Evolutionary conservation across 495 filamentous ascomycete genomes (phyloP), one percentile per base, ranked within the genome.

Genomic region (Penicillium tannophilum): DNA sequence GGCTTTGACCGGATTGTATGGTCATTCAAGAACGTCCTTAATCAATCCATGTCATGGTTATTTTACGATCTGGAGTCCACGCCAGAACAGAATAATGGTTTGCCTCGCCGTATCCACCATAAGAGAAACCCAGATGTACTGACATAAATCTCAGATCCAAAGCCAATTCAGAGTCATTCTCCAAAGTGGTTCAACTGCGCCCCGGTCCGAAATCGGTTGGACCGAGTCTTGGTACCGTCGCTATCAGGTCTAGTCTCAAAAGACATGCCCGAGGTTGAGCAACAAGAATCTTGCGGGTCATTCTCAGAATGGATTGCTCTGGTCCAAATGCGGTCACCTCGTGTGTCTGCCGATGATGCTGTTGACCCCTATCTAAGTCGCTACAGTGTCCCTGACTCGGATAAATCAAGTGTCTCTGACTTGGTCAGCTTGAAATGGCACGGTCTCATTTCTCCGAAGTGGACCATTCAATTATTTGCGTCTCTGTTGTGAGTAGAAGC

Each of bases 251-350:
- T 72, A 6, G 68, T 77, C 19, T 60, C 76, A 17, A 65, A 76
- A 14, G 53, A 76, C 12, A 62, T 75, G 33, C 63, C 74, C 0
- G 61, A 77, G 16, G 69, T 64, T 8, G 81, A 84, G 6, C 70
- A 90, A 8, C 80, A 86, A 59, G 81, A 87, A 16, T 83, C 82
- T 62, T 82, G 84, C 30, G 79, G 82, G 2, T 84, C 88, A 14
- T 64, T 90, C 11, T 86, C 90, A 28, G 94, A 98, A 72, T 98
- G 92, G 91, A 74, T 97, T 2, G 87, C 88, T 24, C 77, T 98
- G 53, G 75, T 90, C 11, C 79, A 83, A 12, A 81, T 93, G 3
- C 69, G 80, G 14, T 95, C 92, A 23, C 87, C 89, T n/a, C 84
- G 92, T 28, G 70, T 97, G 6, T 71, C 73, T 16, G 73, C 71